Evolutionary conservation across 2,329 filamentous ascomycete species (phyloP).

Genomic region (Onygenales sp.): DNA sequence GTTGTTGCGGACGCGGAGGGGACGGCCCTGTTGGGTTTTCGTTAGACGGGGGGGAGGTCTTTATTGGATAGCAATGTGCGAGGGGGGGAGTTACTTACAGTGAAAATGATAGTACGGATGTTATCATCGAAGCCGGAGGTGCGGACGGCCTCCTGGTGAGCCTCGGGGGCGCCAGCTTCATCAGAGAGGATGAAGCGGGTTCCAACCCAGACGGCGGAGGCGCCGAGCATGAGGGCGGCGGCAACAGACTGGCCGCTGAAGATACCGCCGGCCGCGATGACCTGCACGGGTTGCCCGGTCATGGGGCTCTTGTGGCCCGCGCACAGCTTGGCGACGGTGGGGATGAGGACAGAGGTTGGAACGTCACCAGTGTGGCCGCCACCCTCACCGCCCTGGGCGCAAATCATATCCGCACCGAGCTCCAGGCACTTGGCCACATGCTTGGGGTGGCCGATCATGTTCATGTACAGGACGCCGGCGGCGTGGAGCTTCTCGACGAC

Average conservation of each 20-base stretch:
- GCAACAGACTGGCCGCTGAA: slow-evolving; percentile 88
- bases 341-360: slow-evolving; percentile 84
- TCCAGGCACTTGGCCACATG: slow-evolving; percentile 95
- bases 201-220: slow-evolving; percentile 88
- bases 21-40: slow-evolving; percentile 53
- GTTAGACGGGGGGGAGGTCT: neutral
- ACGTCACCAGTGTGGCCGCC: slow-evolving; percentile 94
- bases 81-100: slow-evolving; percentile 32
- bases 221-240: slow-evolving; percentile 84
- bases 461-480: slow-evolving; percentile 90
- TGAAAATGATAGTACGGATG: slow-evolving; percentile 96
- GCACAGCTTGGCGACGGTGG: slow-evolving; percentile 74
- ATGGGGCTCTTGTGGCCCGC: slow-evolving; percentile 75
- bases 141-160: slow-evolving; percentile 90
- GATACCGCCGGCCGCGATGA: slow-evolving; percentile 88
- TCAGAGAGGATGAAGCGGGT: slow-evolving; percentile 90
- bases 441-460: slow-evolving; percentile 99
- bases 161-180: slow-evolving; percentile 85
- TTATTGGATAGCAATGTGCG: neutral
- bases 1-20: slow-evolving; percentile 87
- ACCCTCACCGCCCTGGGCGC: slow-evolving; percentile 94
- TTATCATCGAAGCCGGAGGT: slow-evolving; percentile 94
- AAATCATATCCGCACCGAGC: slow-evolving; percentile 89
- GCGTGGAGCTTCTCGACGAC: slow-evolving; percentile 87
- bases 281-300: slow-evolving; percentile 78